These are phyloP conservation scores for Camelina neglecta DNA, from an alignment of 345 rosid species.

Conservation along the genomic window DNA sequence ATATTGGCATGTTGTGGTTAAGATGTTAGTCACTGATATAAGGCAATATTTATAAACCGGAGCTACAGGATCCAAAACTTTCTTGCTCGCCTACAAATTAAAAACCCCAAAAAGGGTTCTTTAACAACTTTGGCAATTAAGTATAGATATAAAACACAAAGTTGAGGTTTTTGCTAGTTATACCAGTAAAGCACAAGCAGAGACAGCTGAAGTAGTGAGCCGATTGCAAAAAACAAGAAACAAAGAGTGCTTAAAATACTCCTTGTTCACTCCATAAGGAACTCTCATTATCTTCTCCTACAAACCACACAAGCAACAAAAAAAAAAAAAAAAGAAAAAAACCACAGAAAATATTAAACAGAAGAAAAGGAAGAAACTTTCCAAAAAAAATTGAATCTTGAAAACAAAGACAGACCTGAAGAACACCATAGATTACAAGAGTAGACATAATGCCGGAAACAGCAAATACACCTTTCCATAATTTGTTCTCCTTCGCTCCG, in stretches of 20 bases:
- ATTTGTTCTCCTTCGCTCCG: conserved; percentile 55
- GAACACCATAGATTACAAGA: conserved; percentile 89
- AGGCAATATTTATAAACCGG: conserved; percentile 83
- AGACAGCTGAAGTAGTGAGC: conserved; percentile 76
- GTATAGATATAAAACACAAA: conserved; percentile 20
- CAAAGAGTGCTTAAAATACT: conserved; percentile 70
- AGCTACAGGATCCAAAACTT: conserved; percentile 82
- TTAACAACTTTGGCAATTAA: neutral
- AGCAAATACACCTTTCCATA: conserved; percentile 79
- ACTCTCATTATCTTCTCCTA: conserved; percentile 96
- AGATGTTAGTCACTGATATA: conserved; percentile 73
- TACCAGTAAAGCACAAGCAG: conserved; percentile 75
- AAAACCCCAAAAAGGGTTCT: neutral
- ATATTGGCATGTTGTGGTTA: conserved; percentile 92
- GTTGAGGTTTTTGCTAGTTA: conserved; percentile 17
- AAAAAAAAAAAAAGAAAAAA: too few species aligned
- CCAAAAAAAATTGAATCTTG: neutral
- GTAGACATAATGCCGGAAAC: conserved; percentile 88
- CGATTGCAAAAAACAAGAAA: conserved; percentile 95
- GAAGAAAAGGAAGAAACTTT: neutral
- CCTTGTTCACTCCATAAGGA: conserved; percentile 77
- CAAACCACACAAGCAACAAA: too few species aligned
- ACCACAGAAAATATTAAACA: neutral
- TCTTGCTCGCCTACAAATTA: conserved; percentile 68
- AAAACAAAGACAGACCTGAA: conserved; percentile 57